A percentile compares a stretch with the other conserved stretches of the same genome.
Conservation (phyloP, 768 basidiomycete genomes). For the Pisolithus microcarpus region DNA sequence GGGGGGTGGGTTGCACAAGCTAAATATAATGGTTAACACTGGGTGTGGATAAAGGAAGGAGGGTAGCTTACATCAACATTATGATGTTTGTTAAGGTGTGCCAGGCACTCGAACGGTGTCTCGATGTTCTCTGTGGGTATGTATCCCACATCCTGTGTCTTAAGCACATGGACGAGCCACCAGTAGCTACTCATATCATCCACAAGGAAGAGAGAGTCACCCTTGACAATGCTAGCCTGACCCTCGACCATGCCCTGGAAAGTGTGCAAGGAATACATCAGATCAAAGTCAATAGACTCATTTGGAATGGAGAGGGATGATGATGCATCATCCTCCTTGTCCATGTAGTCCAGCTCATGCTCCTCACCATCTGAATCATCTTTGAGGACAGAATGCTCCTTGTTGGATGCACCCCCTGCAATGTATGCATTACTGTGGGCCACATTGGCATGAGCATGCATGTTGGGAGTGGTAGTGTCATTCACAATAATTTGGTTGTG, state of each 20-base stretch:
- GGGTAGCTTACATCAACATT: conserved; percentile 80
- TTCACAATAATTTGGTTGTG: conserved; percentile 53
- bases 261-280: conserved; percentile 90
- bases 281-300: conserved; percentile 88
- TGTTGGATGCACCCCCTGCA: conserved; percentile 48
- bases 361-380: conserved; percentile 77
- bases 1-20: conserved; percentile 30
- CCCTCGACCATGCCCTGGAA: conserved; percentile 98
- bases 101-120: conserved; percentile 93
- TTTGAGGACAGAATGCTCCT: conserved; percentile 76
- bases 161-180: conserved; percentile 98
- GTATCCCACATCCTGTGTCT: conserved; percentile 98
- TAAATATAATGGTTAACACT: conserved; percentile 4
- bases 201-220: conserved; percentile 92
- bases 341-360: conserved; percentile 55
- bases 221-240: conserved; percentile 97
- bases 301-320: conserved; percentile 83
- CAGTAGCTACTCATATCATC: conserved; percentile 99
- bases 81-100: conserved; percentile 91
- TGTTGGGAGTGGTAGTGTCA: conserved; percentile 44
- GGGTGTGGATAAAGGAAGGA: background rate
- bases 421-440: conserved; percentile 27
- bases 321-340: conserved; percentile 72
- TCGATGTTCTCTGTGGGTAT: conserved; percentile 99
- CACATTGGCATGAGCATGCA: conserved; percentile 41